Evolutionary conservation across 345 rosid species (phyloP).

Genomic region (Hibiscus tridactylites): DNA sequence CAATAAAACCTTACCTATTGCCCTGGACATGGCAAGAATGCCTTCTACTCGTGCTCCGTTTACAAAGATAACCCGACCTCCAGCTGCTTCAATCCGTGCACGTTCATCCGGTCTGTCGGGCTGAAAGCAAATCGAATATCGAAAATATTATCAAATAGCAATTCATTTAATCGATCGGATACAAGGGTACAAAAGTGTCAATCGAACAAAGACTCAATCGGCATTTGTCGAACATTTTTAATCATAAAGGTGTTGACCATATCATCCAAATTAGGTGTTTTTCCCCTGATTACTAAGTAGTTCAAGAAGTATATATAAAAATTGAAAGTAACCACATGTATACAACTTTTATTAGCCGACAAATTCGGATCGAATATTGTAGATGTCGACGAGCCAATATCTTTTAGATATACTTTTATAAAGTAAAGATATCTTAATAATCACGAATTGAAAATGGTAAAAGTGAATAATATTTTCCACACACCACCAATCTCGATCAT

Average conservation of each 20-base stretch:
- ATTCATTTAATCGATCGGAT: not conserved
- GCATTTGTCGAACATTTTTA: no score
- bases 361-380: no score
- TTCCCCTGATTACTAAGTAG: no score
- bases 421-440: not conserved
- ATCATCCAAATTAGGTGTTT: no score
- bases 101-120: slow-evolving; percentile 76
- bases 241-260: no score
- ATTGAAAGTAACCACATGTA: no score
- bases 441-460: no score
- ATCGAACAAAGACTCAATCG: no score
- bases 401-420: not conserved
- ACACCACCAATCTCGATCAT: not conserved
- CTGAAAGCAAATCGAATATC: slow-evolving; percentile 23
- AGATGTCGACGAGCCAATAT: not conserved
- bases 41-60: slow-evolving; percentile 79
- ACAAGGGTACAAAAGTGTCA: no score
- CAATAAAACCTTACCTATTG: slow-evolving; percentile 45
- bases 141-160: not conserved
- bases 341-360: no score
- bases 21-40: slow-evolving; percentile 82
- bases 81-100: slow-evolving; percentile 60
- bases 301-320: no score
- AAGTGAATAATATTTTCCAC: not conserved
- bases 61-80: slow-evolving; percentile 48